Evolutionary conservation across 1,284 basidiomycete species (phyloP).

Genomic region (Meripilus lineatus): DNA sequence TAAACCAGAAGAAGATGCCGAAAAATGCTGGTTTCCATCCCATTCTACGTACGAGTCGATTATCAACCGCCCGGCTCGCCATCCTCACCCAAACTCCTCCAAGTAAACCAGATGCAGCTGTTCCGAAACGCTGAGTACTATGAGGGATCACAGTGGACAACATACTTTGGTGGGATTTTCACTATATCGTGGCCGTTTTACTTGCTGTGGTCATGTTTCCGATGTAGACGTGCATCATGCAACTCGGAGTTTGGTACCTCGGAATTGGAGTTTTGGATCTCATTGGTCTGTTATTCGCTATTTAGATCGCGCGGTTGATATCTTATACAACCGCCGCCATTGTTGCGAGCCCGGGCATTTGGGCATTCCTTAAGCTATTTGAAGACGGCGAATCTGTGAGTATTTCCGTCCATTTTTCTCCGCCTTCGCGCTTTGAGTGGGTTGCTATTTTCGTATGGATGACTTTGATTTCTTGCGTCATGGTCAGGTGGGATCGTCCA

Average conservation of each 20-base stretch:
- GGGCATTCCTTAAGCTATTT: constrained; percentile 98
- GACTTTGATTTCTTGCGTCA: not conserved
- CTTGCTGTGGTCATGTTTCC: constrained; percentile 99
- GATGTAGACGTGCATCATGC: constrained; percentile 90
- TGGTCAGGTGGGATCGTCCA: constrained; percentile 89
- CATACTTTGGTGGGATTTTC: constrained; percentile 88
- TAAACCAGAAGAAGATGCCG: constrained; percentile 75
- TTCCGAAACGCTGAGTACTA: constrained; percentile 83
- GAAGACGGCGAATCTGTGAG: constrained; percentile 98
- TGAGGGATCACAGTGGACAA: constrained; percentile 91
- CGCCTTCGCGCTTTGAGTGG: constrained; percentile 7
- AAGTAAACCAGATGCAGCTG: constrained; percentile 79
- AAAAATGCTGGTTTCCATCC: constrained; percentile 64
- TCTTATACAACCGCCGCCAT: constrained; percentile 93
- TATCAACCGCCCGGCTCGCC: constrained; percentile 66
- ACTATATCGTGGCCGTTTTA: constrained; percentile 93
- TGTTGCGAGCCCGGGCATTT: constrained; percentile 86
- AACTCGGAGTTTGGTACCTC: constrained; percentile 97
- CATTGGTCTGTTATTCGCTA: constrained; percentile 86
- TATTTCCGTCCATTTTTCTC: constrained; percentile 21
- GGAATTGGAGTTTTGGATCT: constrained; percentile 86
- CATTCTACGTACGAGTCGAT: constrained; percentile 88
- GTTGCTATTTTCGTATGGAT: not conserved
- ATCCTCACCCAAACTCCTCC: constrained; percentile 75
- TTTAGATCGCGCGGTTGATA: constrained; percentile 90